Percentiles rank a stretch among this genome's conserved stretches.
These are phyloP conservation scores for Cadophora luteo-olivacea DNA, from an alignment of 2,329 filamentous ascomycete species.

Conservation along the genomic window DNA sequence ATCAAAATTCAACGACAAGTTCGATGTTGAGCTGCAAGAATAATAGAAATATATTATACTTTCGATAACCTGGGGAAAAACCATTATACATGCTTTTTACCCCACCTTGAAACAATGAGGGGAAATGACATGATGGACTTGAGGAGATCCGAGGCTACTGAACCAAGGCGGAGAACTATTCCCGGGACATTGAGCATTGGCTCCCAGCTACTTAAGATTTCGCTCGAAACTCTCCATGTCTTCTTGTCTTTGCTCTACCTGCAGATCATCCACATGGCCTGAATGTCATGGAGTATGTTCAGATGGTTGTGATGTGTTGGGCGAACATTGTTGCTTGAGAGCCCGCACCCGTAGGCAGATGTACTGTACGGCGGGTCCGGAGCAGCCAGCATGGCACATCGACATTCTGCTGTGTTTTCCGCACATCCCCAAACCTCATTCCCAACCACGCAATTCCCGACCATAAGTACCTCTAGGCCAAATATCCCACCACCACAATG, in stretches of 20 bases:
- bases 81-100: neutral
- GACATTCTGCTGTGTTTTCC: neutral
- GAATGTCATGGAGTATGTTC: too few species aligned
- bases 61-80: neutral
- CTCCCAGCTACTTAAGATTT: neutral
- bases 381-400: neutral
- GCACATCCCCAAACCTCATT: slow-evolving; percentile 3
- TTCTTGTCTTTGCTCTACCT: neutral
- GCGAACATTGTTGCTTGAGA: neutral
- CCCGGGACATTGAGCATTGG: neutral
- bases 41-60: neutral
- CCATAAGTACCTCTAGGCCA: slow-evolving; percentile 40
- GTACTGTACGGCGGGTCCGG: slow-evolving; percentile 24
- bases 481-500: slow-evolving; percentile 29
- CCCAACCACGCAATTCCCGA: slow-evolving; percentile 23
- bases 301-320: too few species aligned
- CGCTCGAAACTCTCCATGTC: neutral
- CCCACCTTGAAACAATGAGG: neutral
- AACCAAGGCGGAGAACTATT: neutral
- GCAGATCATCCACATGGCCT: neutral
- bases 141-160: neutral
- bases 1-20: neutral
- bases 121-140: slow-evolving; percentile 13
- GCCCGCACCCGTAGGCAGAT: neutral
- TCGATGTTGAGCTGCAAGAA: neutral